phyloP scores from a whole-genome alignment of 2,329 filamentous ascomycete genomes.

The Colletotrichum sp. region DNA sequence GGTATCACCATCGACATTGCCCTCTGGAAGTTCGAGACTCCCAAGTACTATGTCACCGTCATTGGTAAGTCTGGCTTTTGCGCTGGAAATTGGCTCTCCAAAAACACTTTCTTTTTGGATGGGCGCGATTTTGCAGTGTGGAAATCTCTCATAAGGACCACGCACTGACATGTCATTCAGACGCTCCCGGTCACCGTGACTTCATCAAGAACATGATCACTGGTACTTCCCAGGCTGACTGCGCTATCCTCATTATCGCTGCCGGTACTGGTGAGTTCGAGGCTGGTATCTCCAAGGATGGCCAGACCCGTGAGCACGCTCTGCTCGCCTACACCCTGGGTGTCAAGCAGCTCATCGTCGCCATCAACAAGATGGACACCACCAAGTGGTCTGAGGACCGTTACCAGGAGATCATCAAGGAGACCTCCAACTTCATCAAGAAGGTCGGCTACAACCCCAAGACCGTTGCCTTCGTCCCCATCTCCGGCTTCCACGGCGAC shows the following conservation, averaged over 20 bases:
- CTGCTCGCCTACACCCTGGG: constrained; percentile 99
- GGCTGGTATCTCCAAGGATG: constrained; percentile 99
- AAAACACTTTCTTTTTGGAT: too few relatives aligned
- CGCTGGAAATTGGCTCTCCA: not conserved
- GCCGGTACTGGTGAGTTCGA: constrained; percentile 99
- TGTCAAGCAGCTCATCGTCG: constrained; percentile 99
- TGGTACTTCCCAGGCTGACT: constrained; percentile 99
- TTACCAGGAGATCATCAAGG: constrained; percentile 99
- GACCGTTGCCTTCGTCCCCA: constrained; percentile 96
- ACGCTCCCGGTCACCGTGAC: constrained; percentile 99
- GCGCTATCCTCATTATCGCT: constrained; percentile 99
- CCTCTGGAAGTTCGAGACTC: constrained; percentile 99
- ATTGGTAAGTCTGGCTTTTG: constrained; percentile 69
- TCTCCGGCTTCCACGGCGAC: constrained; percentile 99
- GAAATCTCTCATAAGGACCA: not conserved
- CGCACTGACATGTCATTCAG: constrained; percentile 41
- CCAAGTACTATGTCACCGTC: constrained; percentile 97
- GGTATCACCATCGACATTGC: constrained; percentile 99
- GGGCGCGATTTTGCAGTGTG: not conserved
- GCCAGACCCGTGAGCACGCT: constrained; percentile 99
- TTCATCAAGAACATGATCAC: constrained; percentile 99
- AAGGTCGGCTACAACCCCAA: constrained; percentile 99
- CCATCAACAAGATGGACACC: constrained; percentile 99
- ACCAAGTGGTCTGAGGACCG: constrained; percentile 96
- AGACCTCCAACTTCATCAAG: constrained; percentile 99